Evolutionary conservation across 2,329 filamentous ascomycete genomes (phyloP), one percentile per base, ranked within the genome.

Genomic region (Penicillium janthinellum): DNA sequence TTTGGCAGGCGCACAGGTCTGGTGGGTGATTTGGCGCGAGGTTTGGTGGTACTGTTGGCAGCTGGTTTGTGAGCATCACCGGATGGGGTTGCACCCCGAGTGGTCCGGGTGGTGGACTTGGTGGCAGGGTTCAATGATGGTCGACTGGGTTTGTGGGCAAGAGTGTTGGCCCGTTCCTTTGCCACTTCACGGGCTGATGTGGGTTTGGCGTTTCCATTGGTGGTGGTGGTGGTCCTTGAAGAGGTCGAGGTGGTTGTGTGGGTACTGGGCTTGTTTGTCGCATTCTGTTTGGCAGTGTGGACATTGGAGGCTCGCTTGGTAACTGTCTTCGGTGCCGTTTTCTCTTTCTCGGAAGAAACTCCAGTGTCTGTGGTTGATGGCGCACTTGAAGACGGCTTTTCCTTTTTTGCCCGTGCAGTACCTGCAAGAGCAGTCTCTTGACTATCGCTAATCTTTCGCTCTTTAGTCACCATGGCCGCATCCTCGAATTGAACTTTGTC

Each of bases 1-100:
- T 72, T 66, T 34, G 78, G 74, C 51, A 79, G 70, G 49, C 78
- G 79, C 53, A 71, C 69, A 39, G 78, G 69, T 48, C 70, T 73
- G 34, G 75, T 76, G 10, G 78, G 77, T 25, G 79, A 79, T 58
- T 70, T 79, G 8, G 77, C 61, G 22, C 70, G 70, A 35, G 71
- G 57, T 49, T 72, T 77, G 45, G 58, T 68, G 7, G 67, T 56
- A 15, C 57, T 66, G n/a, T 65, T 58, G 34, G 67, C 56, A 12
- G 67, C 64, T 20, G 67, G 57, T 58, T 70, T 76, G 17, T 63
- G 50, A 34, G 60, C 37, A 38, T 74, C 73, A 6, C 70, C 70
- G 20, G 68, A 67, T 7, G 73, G 71, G 12, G 71, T 72, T 20
- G 70, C 68, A 49, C 72, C 62, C 10, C 72, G 72, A 28, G 64